Evolutionary conservation across 495 filamentous ascomycete species (phyloP).

Genomic region (Copromyces sp.): DNA sequence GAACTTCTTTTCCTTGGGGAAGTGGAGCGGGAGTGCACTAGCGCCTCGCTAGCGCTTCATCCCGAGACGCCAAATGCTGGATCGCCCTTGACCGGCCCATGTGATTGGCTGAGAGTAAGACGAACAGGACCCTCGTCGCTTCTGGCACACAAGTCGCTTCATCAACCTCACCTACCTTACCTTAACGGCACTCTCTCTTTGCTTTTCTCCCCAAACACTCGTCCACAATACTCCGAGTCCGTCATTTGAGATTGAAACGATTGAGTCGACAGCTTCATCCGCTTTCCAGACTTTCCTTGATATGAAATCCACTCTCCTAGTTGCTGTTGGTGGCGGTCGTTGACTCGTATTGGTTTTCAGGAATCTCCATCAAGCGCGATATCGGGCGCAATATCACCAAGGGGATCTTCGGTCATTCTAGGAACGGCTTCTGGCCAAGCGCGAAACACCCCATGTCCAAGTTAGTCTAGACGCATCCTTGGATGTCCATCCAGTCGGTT

Average conservation of each 20-base stretch:
- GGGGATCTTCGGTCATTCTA: neutral
- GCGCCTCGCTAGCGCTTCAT: conserved; percentile 27
- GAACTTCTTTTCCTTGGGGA: neutral
- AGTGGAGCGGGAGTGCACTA: conserved; percentile 7
- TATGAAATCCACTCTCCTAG: neutral
- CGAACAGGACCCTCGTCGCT: conserved; percentile 10
- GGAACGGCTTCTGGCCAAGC: neutral
- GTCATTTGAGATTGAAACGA: neutral
- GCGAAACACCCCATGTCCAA: conserved; percentile 14
- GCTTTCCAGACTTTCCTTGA: neutral
- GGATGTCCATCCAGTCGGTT: conserved; percentile 9
- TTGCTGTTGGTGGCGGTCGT: neutral
- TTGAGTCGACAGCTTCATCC: neutral
- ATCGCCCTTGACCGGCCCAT: conserved; percentile 12
- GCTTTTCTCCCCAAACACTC: neutral
- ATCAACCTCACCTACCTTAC: conserved; percentile 19
- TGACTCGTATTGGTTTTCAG: neutral
- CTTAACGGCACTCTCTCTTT: conserved; percentile 5
- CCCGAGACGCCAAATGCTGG: conserved; percentile 24
- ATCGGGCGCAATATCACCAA: neutral
- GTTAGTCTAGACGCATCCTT: neutral
- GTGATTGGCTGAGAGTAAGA: conserved; percentile 17
- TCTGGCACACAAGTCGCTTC: conserved; percentile 24
- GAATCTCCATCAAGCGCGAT: neutral
- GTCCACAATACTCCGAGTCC: neutral